Percentiles rank a stretch among this genome's conserved stretches.
Evolutionary conservation across 2,329 filamentous ascomycete species (phyloP).

Genomic region (Plenodomus tracheiphilus): DNA sequence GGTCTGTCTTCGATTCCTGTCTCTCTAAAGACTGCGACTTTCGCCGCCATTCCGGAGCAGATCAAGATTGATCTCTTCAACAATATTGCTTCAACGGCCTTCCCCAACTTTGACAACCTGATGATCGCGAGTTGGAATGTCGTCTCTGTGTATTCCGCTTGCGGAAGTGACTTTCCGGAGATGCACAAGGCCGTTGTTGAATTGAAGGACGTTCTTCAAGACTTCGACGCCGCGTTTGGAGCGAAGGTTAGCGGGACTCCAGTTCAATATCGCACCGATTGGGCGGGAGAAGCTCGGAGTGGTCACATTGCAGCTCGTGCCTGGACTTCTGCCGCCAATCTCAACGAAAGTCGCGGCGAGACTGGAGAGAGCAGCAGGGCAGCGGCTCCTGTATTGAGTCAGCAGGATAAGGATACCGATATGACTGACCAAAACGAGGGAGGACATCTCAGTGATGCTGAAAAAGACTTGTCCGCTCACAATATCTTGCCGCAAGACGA

Average conservation of each 20-base stretch:
- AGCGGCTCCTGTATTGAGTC: not conserved
- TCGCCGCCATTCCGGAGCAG: constrained; percentile 25
- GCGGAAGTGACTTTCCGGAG: constrained; percentile 30
- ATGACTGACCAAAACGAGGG: not conserved
- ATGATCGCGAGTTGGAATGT: constrained; percentile 39
- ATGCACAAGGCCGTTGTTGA: constrained; percentile 29
- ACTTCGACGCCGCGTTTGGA: constrained; percentile 24
- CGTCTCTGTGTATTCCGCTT: constrained; percentile 29
- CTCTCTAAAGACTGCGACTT: constrained; percentile 22
- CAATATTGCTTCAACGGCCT: constrained; percentile 25
- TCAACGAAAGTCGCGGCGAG: not conserved
- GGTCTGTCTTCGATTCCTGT: constrained; percentile 27
- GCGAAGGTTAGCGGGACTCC: constrained; percentile 3
- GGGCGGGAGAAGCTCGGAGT: not conserved
- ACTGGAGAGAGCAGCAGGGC: not conserved
- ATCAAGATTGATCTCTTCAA: constrained; percentile 36
- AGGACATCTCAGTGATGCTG: not conserved
- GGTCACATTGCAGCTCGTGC: not conserved
- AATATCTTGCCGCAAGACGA: not conserved
- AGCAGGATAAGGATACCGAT: not conserved
- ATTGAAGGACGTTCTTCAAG: constrained; percentile 29
- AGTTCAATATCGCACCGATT: constrained; percentile 4
- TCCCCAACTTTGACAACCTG: constrained; percentile 36
- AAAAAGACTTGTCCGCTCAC: not conserved
- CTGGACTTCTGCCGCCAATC: no score